Evolutionary conservation across 2,329 filamentous ascomycete species (phyloP).

Genomic region (Alternaria sp.): DNA sequence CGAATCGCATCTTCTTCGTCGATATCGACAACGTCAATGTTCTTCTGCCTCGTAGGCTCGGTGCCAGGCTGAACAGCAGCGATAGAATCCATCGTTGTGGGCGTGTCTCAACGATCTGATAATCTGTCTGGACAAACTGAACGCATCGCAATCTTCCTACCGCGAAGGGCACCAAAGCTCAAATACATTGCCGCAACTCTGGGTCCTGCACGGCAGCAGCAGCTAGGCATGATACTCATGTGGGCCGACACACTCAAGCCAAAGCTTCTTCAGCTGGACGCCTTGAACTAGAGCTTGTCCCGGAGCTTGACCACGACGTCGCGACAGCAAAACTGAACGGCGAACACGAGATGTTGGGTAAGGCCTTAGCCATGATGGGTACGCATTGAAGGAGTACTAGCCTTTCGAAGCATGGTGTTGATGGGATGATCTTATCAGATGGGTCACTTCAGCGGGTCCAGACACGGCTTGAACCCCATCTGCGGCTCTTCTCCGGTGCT

Average conservation of each 20-base stretch:
- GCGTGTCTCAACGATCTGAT: background rate
- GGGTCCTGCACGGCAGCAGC: background rate
- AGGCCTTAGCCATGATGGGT: background rate
- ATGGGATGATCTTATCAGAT: slow-evolving; percentile 24
- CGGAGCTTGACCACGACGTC: slow-evolving; percentile 2
- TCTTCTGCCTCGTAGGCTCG: slow-evolving; percentile 17
- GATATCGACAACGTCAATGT: slow-evolving; percentile 14
- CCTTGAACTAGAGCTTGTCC: slow-evolving; percentile 20
- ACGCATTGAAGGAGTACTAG: background rate
- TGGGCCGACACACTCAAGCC: slow-evolving; percentile 6
- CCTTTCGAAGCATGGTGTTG: background rate
- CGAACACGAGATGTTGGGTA: background rate
- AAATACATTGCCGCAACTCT: background rate
- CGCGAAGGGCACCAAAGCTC: background rate
- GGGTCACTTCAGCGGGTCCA: background rate
- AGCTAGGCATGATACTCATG: background rate
- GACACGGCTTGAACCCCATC: background rate
- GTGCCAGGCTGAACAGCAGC: background rate
- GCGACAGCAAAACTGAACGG: background rate
- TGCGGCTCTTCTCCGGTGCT: background rate
- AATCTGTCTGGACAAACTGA: background rate
- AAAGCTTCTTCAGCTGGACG: slow-evolving; percentile 8
- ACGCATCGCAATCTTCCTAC: background rate
- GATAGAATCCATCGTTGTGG: slow-evolving; percentile 3
- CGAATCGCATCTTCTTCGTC: slow-evolving; percentile 24